Conservation (phyloP, 78 protist species). For the Monocercomonoides exilis region DNA sequence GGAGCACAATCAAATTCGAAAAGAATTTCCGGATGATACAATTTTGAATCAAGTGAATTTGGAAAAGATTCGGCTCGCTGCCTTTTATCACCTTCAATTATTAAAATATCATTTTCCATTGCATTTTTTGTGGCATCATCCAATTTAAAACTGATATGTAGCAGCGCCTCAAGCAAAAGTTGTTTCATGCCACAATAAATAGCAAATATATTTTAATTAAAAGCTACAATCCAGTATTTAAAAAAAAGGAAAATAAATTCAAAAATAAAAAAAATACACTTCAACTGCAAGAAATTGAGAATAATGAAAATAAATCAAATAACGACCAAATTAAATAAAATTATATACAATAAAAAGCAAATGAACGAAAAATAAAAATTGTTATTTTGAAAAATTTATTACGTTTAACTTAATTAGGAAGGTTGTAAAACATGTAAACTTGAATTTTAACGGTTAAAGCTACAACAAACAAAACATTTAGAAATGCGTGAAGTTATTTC, state of each 20-base stretch:
- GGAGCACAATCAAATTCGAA: background rate
- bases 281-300: background rate
- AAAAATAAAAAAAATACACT: background rate
- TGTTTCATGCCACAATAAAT: background rate
- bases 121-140: too few species aligned
- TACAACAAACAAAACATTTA: background rate
- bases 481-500: slow-evolving; percentile 76
- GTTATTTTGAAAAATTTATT: too few species aligned
- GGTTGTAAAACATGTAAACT: background rate
- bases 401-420: background rate
- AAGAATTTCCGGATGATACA: background rate
- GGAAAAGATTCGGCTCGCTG: background rate
- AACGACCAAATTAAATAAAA: background rate
- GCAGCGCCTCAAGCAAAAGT: too few species aligned
- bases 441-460: background rate
- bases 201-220: background rate
- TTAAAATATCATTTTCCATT: too few species aligned
- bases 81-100: background rate
- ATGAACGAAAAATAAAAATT: background rate
- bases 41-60: background rate
- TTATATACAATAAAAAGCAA: background rate
- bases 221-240: background rate
- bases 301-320: background rate
- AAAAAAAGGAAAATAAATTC: too few species aligned
- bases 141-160: too few species aligned